These are phyloP conservation scores for Vaccinium darrowii DNA, from an alignment of 148 eudicot species.

Conservation along the genomic window DNA sequence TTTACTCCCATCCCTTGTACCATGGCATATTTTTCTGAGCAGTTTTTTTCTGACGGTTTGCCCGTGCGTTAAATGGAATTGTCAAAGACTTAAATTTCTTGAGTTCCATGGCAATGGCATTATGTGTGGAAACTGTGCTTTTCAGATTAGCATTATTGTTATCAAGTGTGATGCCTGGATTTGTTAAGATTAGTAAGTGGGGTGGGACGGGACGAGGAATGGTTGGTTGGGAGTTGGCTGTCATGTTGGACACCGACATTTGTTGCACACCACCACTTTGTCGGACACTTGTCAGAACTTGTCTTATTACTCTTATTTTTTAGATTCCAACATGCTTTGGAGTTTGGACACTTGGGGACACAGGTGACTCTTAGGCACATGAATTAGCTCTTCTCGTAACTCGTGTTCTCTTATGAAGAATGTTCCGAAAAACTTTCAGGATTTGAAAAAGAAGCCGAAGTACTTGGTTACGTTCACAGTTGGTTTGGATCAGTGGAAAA, in stretches of 20 bases:
- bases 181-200: background rate
- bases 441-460: conserved; percentile 72
- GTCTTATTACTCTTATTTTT: background rate
- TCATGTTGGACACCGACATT: background rate
- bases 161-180: background rate
- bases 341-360: background rate
- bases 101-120: too few relatives aligned
- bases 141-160: conserved; percentile 2
- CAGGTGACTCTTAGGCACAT: background rate
- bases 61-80: background rate
- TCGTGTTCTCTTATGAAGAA: conserved; percentile 10
- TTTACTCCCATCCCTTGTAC: background rate
- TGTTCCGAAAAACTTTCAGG: conserved; percentile 43
- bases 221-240: background rate
- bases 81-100: background rate
- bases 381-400: background rate
- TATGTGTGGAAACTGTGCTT: background rate
- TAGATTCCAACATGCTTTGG: background rate
- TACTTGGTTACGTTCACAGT: conserved; percentile 92
- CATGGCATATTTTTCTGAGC: background rate
- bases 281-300: background rate
- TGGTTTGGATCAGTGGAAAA: conserved; percentile 68
- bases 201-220: too few relatives aligned
- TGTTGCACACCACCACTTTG: background rate
- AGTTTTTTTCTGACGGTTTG: background rate